Evolutionary conservation across 225 moss, liverwort and hornwort species (phyloP), one percentile per base, ranked within the genome.

Genomic region (Bryum argenteum): DNA sequence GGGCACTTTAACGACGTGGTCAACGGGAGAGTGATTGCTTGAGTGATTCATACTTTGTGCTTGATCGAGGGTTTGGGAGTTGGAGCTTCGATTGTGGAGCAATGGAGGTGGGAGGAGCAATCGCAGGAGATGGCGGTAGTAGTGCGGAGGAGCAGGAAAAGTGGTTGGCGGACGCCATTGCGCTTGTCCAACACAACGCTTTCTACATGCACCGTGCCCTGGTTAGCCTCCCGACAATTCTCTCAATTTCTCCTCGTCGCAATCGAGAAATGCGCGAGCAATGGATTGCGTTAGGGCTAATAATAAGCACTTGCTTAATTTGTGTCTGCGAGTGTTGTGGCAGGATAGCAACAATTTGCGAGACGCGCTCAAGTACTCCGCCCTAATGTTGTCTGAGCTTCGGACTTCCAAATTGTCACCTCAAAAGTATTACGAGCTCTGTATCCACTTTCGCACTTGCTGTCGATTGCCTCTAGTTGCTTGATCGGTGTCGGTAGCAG

Each of bases 361-460:
- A 70, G 96, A 97, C 70, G 96, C 93, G 17, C 80, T 93, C 62
- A 97, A 92, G 77, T 92, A 80, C 67, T 97, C 96, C 5, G 96
- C 96, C 0, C 91, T 89, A 84, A 97, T 97, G 96, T 70, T 97
- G 41, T 97, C 96, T 18, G 96, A 97, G 83, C 82, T 97, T 41
- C 86, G 96, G 78, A 97, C 96, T 54, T 97, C 96, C 61, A 97
- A 94, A 80, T 79, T 97, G 61, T 97, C 96, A 26, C 96, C 96
- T 22, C 96, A 97, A 64, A 94, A 97, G 75, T 97, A 97, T 39
- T 97, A 97, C 59, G 91, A 97, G 79, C 96, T 97, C n/a, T 97
- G 96, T 96, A 96, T 93, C 93, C 91, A 60, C 28, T 11, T 54
- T 66, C 56, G 51, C 45, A 69, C 33, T 37, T 54, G 3, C 9